These are phyloP conservation scores for Entonaema liquescens DNA, from an alignment of 495 filamentous ascomycete genomes.

Conservation along the genomic window DNA sequence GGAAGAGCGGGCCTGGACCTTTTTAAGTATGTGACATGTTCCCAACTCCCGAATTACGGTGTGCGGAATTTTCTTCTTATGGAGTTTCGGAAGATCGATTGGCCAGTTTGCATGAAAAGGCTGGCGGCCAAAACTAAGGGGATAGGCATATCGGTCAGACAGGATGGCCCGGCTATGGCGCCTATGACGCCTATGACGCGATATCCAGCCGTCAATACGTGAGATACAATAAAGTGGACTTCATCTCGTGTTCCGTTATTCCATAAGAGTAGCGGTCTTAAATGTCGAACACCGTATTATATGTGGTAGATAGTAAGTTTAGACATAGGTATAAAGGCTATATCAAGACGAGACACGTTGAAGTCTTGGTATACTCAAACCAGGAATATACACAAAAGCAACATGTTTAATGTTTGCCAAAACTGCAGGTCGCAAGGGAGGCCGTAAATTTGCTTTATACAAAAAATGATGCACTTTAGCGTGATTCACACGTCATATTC, in stretches of 20 bases:
- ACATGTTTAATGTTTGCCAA: constrained; percentile 12
- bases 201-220: constrained; percentile 31
- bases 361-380: neutral
- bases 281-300: neutral
- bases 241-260: constrained; percentile 11
- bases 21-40: constrained; percentile 24
- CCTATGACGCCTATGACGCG: constrained; percentile 35
- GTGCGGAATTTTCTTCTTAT: constrained; percentile 35
- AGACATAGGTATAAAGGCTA: neutral
- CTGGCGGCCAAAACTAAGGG: constrained; percentile 22
- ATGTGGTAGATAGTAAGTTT: neutral
- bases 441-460: neutral
- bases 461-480: constrained; percentile 26
- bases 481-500: constrained; percentile 27
- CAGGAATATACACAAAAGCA: neutral
- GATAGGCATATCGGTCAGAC: constrained; percentile 17
- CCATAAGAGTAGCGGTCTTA: constrained; percentile 4
- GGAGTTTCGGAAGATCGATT: constrained; percentile 35
- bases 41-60: constrained; percentile 32
- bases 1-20: constrained; percentile 14
- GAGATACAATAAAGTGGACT: constrained; percentile 34
- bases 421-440: constrained; percentile 1
- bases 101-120: constrained; percentile 25
- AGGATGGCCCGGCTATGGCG: neutral
- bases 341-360: neutral